Conservation (phyloP, 2,329 filamentous ascomycete species). For the Botrytis tulipae region DNA sequence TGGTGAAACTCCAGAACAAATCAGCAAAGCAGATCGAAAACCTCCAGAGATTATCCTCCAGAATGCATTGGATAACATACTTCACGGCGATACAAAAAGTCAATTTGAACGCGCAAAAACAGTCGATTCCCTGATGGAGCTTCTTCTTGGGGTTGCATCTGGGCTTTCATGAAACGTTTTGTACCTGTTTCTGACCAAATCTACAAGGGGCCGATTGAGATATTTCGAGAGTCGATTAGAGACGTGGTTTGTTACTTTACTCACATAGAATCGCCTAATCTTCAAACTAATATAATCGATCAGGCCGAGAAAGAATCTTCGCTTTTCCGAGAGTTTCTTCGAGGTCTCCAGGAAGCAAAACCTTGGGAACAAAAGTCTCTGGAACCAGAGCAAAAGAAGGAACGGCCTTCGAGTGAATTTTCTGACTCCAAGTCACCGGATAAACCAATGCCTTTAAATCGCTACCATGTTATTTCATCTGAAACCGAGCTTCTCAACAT, state of each 20-base stretch:
- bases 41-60: background rate
- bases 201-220: background rate
- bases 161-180: background rate
- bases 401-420: background rate
- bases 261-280: background rate
- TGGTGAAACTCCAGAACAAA: background rate
- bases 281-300: background rate
- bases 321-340: background rate
- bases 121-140: background rate
- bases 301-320: background rate
- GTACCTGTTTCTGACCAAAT: background rate
- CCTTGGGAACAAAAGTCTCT: background rate
- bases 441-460: background rate
- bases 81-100: background rate
- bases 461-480: slow-evolving; percentile 3
- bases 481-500: slow-evolving; percentile 46
- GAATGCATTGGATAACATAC: background rate
- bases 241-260: background rate
- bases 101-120: background rate
- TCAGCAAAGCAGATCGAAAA: background rate
- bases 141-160: background rate
- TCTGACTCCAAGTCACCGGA: background rate
- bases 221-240: slow-evolving; percentile 10
- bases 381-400: background rate
- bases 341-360: background rate